phyloP scores from a whole-genome alignment of 345 rosid genomes.

The Lepidium didymum region DNA sequence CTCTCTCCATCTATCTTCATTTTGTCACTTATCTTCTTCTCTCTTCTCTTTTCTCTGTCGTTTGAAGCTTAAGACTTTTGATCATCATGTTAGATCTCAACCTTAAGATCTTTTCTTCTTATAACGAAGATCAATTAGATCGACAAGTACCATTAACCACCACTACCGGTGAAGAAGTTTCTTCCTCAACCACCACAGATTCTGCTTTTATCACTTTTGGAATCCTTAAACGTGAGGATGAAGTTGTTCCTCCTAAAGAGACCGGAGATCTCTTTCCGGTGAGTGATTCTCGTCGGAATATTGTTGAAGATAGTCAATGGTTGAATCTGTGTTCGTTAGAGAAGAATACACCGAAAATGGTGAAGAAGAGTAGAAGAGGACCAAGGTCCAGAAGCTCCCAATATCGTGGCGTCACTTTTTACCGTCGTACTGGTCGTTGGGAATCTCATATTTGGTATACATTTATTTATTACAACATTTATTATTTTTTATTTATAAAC shows the following conservation, averaged over 20 bases:
- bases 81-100: constrained; percentile 29
- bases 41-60: constrained; percentile 4
- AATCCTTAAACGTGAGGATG: constrained; percentile 29
- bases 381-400: constrained; percentile 97
- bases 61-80: not conserved
- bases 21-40: constrained; percentile 22
- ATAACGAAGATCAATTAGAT: constrained; percentile 17
- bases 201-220: constrained; percentile 28
- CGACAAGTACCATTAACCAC: constrained; percentile 20
- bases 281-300: constrained; percentile 8
- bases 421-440: constrained; percentile 97
- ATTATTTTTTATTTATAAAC: too few relatives aligned
- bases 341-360: constrained; percentile 15
- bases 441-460: constrained; percentile 93
- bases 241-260: constrained; percentile 21
- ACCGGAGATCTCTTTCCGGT: constrained; percentile 23
- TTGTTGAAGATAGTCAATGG: constrained; percentile 21
- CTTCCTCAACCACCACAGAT: not conserved
- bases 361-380: constrained; percentile 66
- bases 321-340: constrained; percentile 15
- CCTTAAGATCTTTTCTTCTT: constrained; percentile 22
- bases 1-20: constrained; percentile 11
- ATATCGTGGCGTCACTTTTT: constrained; percentile 95
- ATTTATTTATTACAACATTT: too few relatives aligned
- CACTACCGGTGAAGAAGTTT: constrained; percentile 1